Base-by-base conservation (phyloP, 805 yeast genomes). In the Yarrowia hollandica region DNA sequence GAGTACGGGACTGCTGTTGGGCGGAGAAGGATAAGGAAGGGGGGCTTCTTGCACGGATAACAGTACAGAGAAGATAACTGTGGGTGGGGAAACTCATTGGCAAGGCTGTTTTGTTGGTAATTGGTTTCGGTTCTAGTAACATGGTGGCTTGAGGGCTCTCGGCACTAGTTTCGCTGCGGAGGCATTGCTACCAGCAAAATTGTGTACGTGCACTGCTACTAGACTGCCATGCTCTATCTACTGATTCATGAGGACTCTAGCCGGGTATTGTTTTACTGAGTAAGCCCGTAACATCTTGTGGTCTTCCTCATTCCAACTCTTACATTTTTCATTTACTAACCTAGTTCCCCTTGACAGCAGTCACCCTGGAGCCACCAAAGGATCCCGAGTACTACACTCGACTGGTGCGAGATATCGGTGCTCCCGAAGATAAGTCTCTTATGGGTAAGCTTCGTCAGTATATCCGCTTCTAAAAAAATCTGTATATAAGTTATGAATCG, bases 351-450 rank as follows among this genome's bases (percentile, higher is more conserved):
- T 23, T 52, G 34, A 52, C 58, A 16, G 42, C 34, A 14, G 19
- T 23, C 25, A 35, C 35, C 5, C 58, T 52, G 14, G 58, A 52
- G 44, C 58, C 58, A 52, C 44, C 58, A 35, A 52, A 52, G 38
- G 58, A 52, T 44, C 58, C 58, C 44, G 44, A 52, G 42, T 52
- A 52, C 44, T 52, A 52, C 44, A 26, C 26, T 25, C 58, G 58
- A 2, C 44, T 52, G 23, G 44, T 52, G 26, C 34, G 21, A 14
- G 58, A 52, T 12, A 35, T 52, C 26, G 58, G 44, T 14, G 58
- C 44, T 14, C 55, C 55, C 34, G 39, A 48, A 7, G 55, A 48
- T 39, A 22, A 22, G 31, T 22, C 39, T 5, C n/a, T 48, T 12
- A 15, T 48, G 39, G 55, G 55, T 39, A 48, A 48, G 55, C 38